Conservation (phyloP, 768 basidiomycete genomes). For the Phaeolepiota aurea region DNA sequence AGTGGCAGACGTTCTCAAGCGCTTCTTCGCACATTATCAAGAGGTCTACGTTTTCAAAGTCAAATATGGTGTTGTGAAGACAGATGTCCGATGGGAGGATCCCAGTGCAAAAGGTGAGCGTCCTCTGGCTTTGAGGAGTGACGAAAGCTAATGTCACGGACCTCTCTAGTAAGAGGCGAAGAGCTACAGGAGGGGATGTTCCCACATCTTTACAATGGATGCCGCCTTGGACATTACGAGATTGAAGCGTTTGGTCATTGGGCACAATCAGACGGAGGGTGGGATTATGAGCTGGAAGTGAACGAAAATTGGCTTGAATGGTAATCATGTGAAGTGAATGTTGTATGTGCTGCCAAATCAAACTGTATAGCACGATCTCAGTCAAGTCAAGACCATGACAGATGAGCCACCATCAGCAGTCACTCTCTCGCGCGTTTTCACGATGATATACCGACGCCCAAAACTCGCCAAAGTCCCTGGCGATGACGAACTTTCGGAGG, state of each 20-base stretch:
- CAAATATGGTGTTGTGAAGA: slow-evolving; percentile 27
- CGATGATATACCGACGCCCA: slow-evolving; percentile 48
- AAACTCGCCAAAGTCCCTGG: slow-evolving; percentile 23
- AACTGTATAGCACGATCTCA: too few species aligned
- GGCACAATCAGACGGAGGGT: slow-evolving; percentile 16
- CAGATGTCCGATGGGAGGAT: slow-evolving; percentile 40
- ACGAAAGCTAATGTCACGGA: neutral
- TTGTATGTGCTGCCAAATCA: too few species aligned
- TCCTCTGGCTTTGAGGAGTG: neutral
- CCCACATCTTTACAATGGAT: slow-evolving; percentile 45
- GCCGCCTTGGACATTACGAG: slow-evolving; percentile 33
- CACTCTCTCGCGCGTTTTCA: slow-evolving; percentile 54
- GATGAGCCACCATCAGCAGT: slow-evolving; percentile 63
- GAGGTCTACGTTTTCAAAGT: slow-evolving; percentile 36
- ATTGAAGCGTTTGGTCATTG: slow-evolving; percentile 29
- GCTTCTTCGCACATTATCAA: slow-evolving; percentile 33
- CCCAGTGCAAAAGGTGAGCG: slow-evolving; percentile 23
- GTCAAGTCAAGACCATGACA: slow-evolving; percentile 30
- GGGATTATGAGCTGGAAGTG: slow-evolving; percentile 21
- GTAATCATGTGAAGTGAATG: slow-evolving; percentile 11
- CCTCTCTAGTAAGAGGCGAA: slow-evolving; percentile 26
- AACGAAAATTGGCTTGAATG: slow-evolving; percentile 22
- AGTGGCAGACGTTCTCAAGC: slow-evolving; percentile 33
- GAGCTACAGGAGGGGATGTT: slow-evolving; percentile 38
- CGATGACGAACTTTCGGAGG: neutral